phyloP scores from a whole-genome alignment of 805 yeast species.

The Lachancea dasiensis region DNA sequence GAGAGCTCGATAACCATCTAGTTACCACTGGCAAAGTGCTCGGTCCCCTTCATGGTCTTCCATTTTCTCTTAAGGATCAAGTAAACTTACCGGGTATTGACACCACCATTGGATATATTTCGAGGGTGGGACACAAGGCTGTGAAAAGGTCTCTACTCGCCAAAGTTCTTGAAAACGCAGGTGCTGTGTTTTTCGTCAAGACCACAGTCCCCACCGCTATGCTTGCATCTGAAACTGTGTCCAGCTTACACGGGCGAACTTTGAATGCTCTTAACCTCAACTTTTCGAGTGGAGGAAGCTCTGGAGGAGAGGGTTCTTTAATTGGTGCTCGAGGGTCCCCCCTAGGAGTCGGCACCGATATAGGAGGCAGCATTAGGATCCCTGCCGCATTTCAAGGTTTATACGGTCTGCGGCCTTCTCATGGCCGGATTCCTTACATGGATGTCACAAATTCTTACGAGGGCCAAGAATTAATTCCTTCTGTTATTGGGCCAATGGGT shows the following conservation, averaged over 20 bases:
- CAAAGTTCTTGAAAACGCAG: slow-evolving; percentile 25
- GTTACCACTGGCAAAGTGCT: slow-evolving; percentile 42
- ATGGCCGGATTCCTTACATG: slow-evolving; percentile 23
- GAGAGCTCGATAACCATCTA: slow-evolving; percentile 37
- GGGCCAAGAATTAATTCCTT: slow-evolving; percentile 51
- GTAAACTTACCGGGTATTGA: slow-evolving; percentile 22
- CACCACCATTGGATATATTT: slow-evolving; percentile 22
- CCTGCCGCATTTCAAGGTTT: slow-evolving; percentile 54
- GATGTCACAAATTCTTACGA: slow-evolving; percentile 37
- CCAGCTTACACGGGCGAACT: slow-evolving; percentile 49
- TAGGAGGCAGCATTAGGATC: slow-evolving; percentile 57
- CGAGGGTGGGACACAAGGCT: slow-evolving; percentile 14
- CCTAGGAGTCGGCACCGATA: slow-evolving; percentile 55
- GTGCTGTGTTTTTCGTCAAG: slow-evolving; percentile 55
- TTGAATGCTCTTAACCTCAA: slow-evolving; percentile 45
- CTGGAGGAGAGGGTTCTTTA: slow-evolving; percentile 59
- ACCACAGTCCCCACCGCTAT: slow-evolving; percentile 57
- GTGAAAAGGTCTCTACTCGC: slow-evolving; percentile 21
- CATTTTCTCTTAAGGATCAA: slow-evolving; percentile 51
- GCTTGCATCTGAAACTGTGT: slow-evolving; percentile 55
- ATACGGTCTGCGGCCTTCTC: slow-evolving; percentile 23
- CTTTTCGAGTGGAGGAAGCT: slow-evolving; percentile 54
- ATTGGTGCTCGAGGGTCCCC: slow-evolving; percentile 49
- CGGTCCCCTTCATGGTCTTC: slow-evolving; percentile 66
- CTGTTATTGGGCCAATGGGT: slow-evolving; percentile 52